These are phyloP conservation scores for Lactarius sp. DNA, from an alignment of 768 basidiomycete species.

Conservation along the genomic window DNA sequence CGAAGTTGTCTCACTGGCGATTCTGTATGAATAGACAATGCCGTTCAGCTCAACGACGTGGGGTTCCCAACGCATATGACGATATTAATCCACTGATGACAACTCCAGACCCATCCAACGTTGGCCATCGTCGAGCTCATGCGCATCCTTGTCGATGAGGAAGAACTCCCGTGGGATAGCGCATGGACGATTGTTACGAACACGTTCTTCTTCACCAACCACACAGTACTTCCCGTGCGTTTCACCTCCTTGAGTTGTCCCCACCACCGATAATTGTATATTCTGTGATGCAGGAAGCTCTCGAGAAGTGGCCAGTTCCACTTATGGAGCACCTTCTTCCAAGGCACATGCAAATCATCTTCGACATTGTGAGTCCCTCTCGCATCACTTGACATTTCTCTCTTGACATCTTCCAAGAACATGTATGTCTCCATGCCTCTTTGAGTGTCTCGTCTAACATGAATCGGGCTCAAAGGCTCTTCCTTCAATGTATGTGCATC, in stretches of 20 bases:
- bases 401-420: constrained; percentile 37
- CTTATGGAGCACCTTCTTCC: constrained; percentile 83
- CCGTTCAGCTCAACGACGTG: constrained; percentile 94
- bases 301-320: constrained; percentile 91
- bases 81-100: neutral
- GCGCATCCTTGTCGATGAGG: constrained; percentile 89
- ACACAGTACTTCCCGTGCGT: constrained; percentile 83
- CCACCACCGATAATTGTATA: neutral
- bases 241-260: neutral
- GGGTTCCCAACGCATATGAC: constrained; percentile 25
- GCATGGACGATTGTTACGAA: constrained; percentile 90
- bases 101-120: constrained; percentile 80
- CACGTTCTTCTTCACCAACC: constrained; percentile 95
- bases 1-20: neutral
- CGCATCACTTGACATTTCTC: constrained; percentile 30
- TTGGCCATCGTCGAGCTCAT: constrained; percentile 93
- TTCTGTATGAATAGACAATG: constrained; percentile 49
- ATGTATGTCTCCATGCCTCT: constrained; percentile 35
- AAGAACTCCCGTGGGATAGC: constrained; percentile 73
- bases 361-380: constrained; percentile 56
- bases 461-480: constrained; percentile 39
- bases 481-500: constrained; percentile 57
- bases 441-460: constrained; percentile 3
- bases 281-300: constrained; percentile 51
- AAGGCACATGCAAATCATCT: constrained; percentile 89